Evolutionary conservation across 2,329 filamentous ascomycete genomes (phyloP).

Genomic region (Diplocarpon mali): DNA sequence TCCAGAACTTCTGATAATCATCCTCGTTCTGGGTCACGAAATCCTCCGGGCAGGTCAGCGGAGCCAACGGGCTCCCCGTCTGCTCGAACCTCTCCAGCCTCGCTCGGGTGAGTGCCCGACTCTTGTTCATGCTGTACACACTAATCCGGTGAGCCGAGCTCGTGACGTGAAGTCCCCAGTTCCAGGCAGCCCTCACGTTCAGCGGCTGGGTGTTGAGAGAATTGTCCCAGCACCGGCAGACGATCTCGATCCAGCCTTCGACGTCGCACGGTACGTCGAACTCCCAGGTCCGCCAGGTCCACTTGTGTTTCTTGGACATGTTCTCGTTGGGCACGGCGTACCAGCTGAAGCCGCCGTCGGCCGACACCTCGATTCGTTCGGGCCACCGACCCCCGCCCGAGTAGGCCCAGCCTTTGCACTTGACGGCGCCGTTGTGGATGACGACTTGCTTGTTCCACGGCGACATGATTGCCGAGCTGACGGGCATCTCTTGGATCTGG

Average conservation of each 20-base stretch:
- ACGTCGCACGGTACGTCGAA: constrained; percentile 50
- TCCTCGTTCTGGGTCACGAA: constrained; percentile 6
- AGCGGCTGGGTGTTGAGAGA: constrained; percentile 48
- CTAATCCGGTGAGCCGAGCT: constrained; percentile 48
- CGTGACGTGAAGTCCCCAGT: constrained; percentile 57
- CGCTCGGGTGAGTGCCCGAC: constrained; percentile 35
- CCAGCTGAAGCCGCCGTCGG: constrained; percentile 54
- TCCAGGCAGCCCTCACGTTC: constrained; percentile 43
- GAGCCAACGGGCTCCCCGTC: constrained; percentile 35
- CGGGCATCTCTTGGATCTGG: constrained; percentile 57
- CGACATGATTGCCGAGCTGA: constrained; percentile 55
- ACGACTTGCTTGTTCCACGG: constrained; percentile 30
- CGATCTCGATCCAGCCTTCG: constrained; percentile 50
- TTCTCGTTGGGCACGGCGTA: constrained; percentile 52
- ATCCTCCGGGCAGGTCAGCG: constrained; percentile 34
- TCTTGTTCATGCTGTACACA: constrained; percentile 51
- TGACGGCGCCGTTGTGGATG: constrained; percentile 21
- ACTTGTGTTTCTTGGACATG: constrained; percentile 49
- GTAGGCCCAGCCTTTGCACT: constrained; percentile 53
- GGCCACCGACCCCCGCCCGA: constrained; percentile 56
- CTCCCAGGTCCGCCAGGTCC: constrained; percentile 55
- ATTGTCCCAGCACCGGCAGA: constrained; percentile 51
- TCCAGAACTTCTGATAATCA: constrained; percentile 4
- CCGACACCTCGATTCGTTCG: constrained; percentile 54
- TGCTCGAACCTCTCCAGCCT: constrained; percentile 42